Evolutionary conservation across 2,329 filamentous ascomycete genomes (phyloP).

Genomic region (Shiraia sp.): DNA sequence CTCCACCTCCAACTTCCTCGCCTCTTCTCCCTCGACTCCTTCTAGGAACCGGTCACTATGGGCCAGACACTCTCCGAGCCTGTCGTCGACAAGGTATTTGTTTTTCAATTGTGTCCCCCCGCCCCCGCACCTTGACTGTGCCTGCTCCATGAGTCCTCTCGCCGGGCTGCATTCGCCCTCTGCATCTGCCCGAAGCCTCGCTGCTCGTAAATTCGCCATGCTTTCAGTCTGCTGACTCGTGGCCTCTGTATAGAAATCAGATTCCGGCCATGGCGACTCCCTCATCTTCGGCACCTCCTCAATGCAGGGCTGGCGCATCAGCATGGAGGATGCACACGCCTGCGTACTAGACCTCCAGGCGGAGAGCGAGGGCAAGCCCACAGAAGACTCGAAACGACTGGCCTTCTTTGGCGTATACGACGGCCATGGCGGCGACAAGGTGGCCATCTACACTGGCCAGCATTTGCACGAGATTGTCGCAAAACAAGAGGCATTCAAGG

Average conservation of each 20-base stretch:
- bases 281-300: constrained; percentile 92
- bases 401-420: constrained; percentile 99
- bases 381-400: constrained; percentile 71
- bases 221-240: constrained; percentile 6
- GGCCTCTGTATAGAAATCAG: constrained; percentile 69
- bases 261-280: constrained; percentile 88
- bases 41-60: constrained; percentile 61
- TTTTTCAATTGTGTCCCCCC: constrained; percentile 26
- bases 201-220: background rate
- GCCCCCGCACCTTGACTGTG: constrained; percentile 32
- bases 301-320: constrained; percentile 99
- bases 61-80: constrained; percentile 99
- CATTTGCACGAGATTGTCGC: constrained; percentile 92
- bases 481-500: constrained; percentile 92
- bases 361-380: constrained; percentile 58
- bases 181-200: constrained; percentile 9
- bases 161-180: constrained; percentile 8
- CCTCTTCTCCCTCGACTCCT: constrained; percentile 27
- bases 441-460: constrained; percentile 89
- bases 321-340: constrained; percentile 97
- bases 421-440: constrained; percentile 95
- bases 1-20: constrained; percentile 24
- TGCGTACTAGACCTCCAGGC: constrained; percentile 84
- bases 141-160: constrained; percentile 5
- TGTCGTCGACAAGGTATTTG: constrained; percentile 94